These are phyloP conservation scores for Cyclotella atomus DNA, from an alignment of 108 stramenopile genomes.

Conservation along the genomic window DNA sequence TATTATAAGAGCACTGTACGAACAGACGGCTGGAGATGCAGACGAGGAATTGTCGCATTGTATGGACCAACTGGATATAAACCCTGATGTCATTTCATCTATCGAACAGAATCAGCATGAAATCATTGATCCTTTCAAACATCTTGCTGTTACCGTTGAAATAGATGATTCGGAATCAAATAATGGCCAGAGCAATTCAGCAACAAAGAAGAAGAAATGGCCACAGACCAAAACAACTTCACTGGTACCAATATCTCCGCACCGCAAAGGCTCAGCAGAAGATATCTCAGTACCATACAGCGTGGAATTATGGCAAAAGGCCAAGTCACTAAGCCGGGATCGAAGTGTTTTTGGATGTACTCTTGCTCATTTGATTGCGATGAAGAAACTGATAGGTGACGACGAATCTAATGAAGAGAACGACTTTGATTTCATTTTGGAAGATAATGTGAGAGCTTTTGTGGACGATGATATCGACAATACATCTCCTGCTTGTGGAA, in stretches of 20 bases:
- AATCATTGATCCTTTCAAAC: slow-evolving; percentile 42
- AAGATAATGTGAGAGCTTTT: slow-evolving; percentile 84
- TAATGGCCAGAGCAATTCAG: neutral
- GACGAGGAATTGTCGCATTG: neutral
- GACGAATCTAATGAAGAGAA: neutral
- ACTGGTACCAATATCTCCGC: slow-evolving; percentile 51
- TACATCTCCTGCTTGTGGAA: neutral
- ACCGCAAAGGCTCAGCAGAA: slow-evolving; percentile 60
- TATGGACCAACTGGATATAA: slow-evolving; percentile 12
- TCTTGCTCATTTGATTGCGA: slow-evolving; percentile 84
- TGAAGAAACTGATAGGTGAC: slow-evolving; percentile 64
- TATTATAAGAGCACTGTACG: slow-evolving; percentile 20
- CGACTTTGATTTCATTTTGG: slow-evolving; percentile 82
- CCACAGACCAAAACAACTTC: slow-evolving; percentile 29
- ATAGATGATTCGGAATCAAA: neutral
- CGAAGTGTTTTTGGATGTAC: slow-evolving; percentile 79
- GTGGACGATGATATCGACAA: slow-evolving; percentile 23
- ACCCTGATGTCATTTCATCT: slow-evolving; percentile 8
- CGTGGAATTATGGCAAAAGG: slow-evolving; percentile 84
- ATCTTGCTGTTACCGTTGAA: slow-evolving; percentile 24
- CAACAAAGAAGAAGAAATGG: slow-evolving; percentile 24
- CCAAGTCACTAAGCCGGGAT: slow-evolving; percentile 80
- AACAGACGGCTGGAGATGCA: slow-evolving; percentile 24
- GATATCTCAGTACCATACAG: slow-evolving; percentile 73
- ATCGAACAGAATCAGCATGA: slow-evolving; percentile 16